phyloP scores from a whole-genome alignment of 176 grass and related monocot genomes.

The Phragmites australis region DNA sequence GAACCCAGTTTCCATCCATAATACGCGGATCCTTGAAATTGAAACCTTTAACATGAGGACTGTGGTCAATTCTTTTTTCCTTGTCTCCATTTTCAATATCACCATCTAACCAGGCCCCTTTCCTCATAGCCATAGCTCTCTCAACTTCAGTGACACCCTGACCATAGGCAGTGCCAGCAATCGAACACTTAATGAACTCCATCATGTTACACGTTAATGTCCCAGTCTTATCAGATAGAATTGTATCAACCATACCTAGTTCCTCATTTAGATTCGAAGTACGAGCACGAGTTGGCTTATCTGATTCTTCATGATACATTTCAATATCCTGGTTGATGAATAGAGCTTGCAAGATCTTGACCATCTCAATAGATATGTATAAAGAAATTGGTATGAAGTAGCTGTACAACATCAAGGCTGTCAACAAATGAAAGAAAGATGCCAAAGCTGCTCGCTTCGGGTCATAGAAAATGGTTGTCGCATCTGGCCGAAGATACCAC shows the following conservation, averaged over 20 bases:
- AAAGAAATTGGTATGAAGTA: conserved; percentile 98
- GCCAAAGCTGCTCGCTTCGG: conserved; percentile 57
- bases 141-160: conserved; percentile 93
- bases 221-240: conserved; percentile 97
- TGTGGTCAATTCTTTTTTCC: conserved; percentile 39
- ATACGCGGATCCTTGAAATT: conserved; percentile 88
- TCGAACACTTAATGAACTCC: conserved; percentile 99
- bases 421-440: conserved; percentile 90
- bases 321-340: conserved; percentile 90
- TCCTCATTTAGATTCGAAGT: conserved; percentile 97
- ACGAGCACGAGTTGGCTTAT: conserved; percentile 84
- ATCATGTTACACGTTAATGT: conserved; percentile 99
- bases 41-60: conserved; percentile 81
- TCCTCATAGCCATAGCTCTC: conserved; percentile 90
- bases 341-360: conserved; percentile 90
- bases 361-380: conserved; percentile 99
- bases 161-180: conserved; percentile 87
- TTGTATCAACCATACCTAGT: conserved; percentile 95
- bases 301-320: conserved; percentile 97
- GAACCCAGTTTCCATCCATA: conserved; percentile 88
- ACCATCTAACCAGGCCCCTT: conserved; percentile 49
- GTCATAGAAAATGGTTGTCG: conserved; percentile 64
- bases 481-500: conserved; percentile 91
- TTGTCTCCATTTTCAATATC: conserved; percentile 48
- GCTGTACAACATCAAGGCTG: conserved; percentile 93